These are phyloP conservation scores for Kodamaea plutei DNA, from an alignment of 1,139 yeast species.

Conservation along the genomic window DNA sequence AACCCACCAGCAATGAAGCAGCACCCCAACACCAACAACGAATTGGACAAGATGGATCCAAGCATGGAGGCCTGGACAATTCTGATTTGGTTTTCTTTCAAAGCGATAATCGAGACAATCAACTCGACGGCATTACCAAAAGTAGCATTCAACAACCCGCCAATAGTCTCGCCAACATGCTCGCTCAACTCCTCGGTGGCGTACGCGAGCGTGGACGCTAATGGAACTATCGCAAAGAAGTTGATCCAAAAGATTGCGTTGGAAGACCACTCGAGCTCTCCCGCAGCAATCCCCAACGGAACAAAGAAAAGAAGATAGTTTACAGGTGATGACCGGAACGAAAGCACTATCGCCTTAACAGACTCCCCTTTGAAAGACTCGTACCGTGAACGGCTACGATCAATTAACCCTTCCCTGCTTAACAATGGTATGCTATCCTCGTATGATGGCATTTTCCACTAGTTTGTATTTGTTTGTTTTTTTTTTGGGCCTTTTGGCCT, in stretches of 20 bases:
- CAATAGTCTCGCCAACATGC: constrained; percentile 82
- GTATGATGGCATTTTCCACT: constrained; percentile 9
- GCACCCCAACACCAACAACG: constrained; percentile 88
- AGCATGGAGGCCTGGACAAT: constrained; percentile 97
- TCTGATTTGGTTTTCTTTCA: constrained; percentile 78
- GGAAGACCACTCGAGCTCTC: constrained; percentile 54
- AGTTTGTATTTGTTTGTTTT: neutral
- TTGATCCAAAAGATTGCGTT: constrained; percentile 65
- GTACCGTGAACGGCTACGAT: constrained; percentile 3
- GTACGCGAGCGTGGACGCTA: constrained; percentile 83
- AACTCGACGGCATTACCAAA: constrained; percentile 90
- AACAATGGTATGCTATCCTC: constrained; percentile 12
- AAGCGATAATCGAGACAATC: constrained; percentile 88
- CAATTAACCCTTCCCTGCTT: constrained; percentile 6
- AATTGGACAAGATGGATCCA: constrained; percentile 85
- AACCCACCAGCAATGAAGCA: constrained; percentile 93
- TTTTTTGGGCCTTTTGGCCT: no score
- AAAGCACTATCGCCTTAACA: constrained; percentile 15
- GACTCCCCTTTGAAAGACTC: constrained; percentile 6
- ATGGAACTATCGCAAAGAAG: constrained; percentile 86
- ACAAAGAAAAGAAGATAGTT: constrained; percentile 76
- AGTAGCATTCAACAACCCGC: constrained; percentile 92
- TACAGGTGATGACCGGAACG: constrained; percentile 65
- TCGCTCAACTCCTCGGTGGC: constrained; percentile 92
- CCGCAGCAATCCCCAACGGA: constrained; percentile 81